phyloP scores from a whole-genome alignment of 495 filamentous ascomycete genomes.

The Penicillium manginii region DNA sequence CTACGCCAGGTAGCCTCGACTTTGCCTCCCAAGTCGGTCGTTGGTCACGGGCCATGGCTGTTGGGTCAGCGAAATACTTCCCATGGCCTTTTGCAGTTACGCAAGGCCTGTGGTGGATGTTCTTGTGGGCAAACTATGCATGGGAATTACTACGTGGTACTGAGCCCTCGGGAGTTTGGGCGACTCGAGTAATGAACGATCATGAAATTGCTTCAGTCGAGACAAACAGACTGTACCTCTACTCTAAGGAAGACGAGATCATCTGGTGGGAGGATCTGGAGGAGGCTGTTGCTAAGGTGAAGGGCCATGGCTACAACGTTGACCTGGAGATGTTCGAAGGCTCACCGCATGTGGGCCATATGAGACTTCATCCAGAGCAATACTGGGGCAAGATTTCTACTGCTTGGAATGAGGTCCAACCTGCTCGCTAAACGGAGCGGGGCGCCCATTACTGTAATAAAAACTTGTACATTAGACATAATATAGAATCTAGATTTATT shows the following conservation, averaged over 20 bases:
- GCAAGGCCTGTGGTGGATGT: constrained; percentile 45
- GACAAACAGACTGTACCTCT: constrained; percentile 47
- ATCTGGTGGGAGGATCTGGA: constrained; percentile 58
- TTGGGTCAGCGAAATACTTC: constrained; percentile 50
- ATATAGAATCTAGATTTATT: not conserved
- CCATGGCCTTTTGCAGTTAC: constrained; percentile 55
- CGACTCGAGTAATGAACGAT: constrained; percentile 29
- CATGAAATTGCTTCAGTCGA: constrained; percentile 16
- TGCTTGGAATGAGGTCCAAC: constrained; percentile 41
- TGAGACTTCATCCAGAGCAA: constrained; percentile 52
- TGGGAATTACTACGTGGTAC: constrained; percentile 18
- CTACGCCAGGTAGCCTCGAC: constrained; percentile 53
- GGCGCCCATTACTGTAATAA: not conserved
- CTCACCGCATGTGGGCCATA: constrained; percentile 58
- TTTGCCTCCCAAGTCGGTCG: constrained; percentile 50
- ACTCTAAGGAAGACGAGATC: constrained; percentile 58
- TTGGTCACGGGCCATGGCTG: constrained; percentile 56
- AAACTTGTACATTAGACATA: not conserved
- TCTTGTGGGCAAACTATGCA: constrained; percentile 26
- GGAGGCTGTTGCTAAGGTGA: constrained; percentile 47
- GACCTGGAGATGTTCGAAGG: constrained; percentile 54
- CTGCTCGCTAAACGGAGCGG: not conserved
- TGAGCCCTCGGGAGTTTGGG: constrained; percentile 29
- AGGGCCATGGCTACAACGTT: constrained; percentile 43
- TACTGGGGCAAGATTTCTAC: constrained; percentile 55